Base-by-base conservation (phyloP, 2,329 filamentous ascomycete species). In the Penicillium hordei region DNA sequence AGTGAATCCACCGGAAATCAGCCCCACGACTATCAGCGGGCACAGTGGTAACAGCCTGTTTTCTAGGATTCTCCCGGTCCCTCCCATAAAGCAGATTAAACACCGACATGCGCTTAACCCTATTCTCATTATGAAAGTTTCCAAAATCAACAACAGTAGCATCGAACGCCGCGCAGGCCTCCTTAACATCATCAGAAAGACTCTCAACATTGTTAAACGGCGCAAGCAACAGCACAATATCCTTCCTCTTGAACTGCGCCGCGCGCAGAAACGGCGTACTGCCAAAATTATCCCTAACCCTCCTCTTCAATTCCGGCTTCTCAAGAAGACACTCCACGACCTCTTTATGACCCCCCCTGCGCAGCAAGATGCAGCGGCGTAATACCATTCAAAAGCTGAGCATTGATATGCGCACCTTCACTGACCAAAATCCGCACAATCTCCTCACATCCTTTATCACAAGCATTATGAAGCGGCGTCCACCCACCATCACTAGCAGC, bases 81-180 rank as follows among this genome's bases (percentile, higher is more conserved):
- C 77, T 78, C 6, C 79, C 81, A 61, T 83, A 83, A 9, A 84
- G 68, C 39, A 83, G 64, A n/a, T 83, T 79, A 43, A 76, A 81
- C 2, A 83, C 81, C 0, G 80, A 79, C 40, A 74, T 73, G 59
- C 79, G 80, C 60, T 75, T 75, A 3, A 83, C 80, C 36, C 78
- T 72, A 60, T 75, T 75, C 51, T 74, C 72, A 44, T 75, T 75
- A 52, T 72, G 72, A 39, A 74, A 75, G 40, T 75, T 81, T 63
- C 69, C 80, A 65, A 83, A 83, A 60, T 83, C 81, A 17, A 83
- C 81, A 34, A 83, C 72, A 1, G 81, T 82, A 5, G 81, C 82
- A 48, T 80, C 76, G 60, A 83, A 83, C 2, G 73, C 75, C 51
- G 78, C 70, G 61, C 79, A 81, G 2, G 82, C 81, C 9, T 70